A percentile compares a stretch with the other conserved stretches of the same genome.
Evolutionary conservation across 2,329 filamentous ascomycete species (phyloP).

Genomic region (Fusarium lateritium): DNA sequence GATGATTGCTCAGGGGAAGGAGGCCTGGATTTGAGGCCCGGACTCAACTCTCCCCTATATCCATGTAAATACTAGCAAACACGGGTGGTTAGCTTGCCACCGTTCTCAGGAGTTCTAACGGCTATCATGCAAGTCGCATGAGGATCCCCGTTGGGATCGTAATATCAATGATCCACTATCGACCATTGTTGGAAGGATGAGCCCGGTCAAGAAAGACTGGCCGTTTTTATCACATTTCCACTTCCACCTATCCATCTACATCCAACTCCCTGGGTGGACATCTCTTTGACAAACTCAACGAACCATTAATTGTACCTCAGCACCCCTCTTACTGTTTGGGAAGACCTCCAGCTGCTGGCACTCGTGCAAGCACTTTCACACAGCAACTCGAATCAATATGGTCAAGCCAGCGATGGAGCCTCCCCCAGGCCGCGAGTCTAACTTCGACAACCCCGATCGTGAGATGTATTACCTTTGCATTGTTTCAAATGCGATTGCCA

Average conservation of each 20-base stretch:
- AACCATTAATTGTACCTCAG: neutral
- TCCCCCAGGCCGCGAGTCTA: slow-evolving; percentile 21
- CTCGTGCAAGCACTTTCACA: too few species aligned
- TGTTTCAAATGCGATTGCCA: slow-evolving; percentile 18
- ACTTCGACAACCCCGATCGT: slow-evolving; percentile 27
- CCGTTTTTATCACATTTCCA: neutral
- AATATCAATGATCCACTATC: neutral
- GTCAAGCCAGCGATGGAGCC: slow-evolving; percentile 33
- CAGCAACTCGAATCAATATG: neutral
- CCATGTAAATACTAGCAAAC: too few species aligned
- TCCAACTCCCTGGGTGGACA: slow-evolving; percentile 1
- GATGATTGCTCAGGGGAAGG: too few species aligned
- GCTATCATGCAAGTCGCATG: neutral
- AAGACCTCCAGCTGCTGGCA: neutral
- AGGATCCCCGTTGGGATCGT: neutral
- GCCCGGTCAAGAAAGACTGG: neutral
- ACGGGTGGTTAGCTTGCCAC: too few species aligned
- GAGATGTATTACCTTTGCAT: slow-evolving; percentile 38
- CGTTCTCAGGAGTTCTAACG: too few species aligned
- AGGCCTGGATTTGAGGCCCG: too few species aligned
- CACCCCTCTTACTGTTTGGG: neutral
- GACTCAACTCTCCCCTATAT: too few species aligned
- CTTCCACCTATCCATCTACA: too few species aligned
- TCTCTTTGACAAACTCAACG: neutral
- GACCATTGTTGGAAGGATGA: neutral